phyloP scores from a whole-genome alignment of 139 green algal species.

The Diplosphaera chodatii region DNA sequence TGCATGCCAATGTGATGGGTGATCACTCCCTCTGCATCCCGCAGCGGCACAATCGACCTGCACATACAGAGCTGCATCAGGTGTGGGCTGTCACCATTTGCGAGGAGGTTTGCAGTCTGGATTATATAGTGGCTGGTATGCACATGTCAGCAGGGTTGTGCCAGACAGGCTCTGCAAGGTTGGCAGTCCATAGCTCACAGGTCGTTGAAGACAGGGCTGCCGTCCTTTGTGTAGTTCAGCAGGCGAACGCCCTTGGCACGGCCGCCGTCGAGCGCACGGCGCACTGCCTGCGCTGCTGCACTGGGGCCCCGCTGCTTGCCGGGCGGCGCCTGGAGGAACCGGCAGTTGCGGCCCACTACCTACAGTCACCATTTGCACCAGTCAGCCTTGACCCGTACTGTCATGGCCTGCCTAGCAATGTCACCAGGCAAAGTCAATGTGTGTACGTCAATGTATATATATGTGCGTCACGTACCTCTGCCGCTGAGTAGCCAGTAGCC shows the following conservation, averaged over 20 bases:
- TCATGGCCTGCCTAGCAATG: no score
- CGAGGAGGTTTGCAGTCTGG: not conserved
- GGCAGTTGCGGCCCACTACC: constrained; percentile 27
- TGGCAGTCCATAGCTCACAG: no score
- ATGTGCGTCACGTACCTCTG: not conserved
- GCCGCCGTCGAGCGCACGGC: not conserved
- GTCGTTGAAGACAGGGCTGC: constrained; percentile 16
- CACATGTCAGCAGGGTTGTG: no score
- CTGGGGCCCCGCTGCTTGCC: constrained; percentile 1
- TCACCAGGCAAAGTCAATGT: no score
- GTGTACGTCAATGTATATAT: no score
- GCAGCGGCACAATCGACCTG: constrained; percentile 16
- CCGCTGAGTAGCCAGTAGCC: constrained; percentile 10
- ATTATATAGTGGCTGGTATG: no score
- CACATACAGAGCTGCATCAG: no score
- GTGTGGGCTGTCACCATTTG: not conserved
- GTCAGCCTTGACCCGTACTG: no score
- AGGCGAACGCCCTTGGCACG: not conserved
- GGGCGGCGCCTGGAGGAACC: constrained; percentile 24
- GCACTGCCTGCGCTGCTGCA: constrained; percentile 2
- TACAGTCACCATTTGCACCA: no score
- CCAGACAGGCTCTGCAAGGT: no score
- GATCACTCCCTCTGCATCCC: constrained; percentile 11
- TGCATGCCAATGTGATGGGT: constrained; percentile 25
- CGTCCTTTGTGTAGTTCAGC: constrained; percentile 21